Base-by-base conservation (phyloP, 169 alveolate genomes). In the Plasmodium knowlesi region DNA sequence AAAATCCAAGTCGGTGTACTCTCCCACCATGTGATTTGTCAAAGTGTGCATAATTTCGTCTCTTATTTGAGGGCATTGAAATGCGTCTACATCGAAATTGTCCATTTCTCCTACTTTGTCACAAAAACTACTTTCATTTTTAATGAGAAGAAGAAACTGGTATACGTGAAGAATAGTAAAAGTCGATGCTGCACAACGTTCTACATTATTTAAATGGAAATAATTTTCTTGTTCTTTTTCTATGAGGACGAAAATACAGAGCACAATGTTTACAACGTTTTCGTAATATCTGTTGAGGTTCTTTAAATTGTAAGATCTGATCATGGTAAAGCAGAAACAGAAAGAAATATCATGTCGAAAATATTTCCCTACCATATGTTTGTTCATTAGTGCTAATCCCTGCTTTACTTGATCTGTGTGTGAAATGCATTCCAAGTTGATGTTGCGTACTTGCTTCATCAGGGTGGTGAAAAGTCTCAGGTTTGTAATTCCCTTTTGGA, bases 201-300 rank as follows among this genome's bases (percentile, higher is more conserved):
- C 74, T 32, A 67, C 50, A 32, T 88, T 76, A 61, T 88, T 78
- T 54, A 88, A 32, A 61, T 54, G 43, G 34, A 74, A 37, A 78
- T 88, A 88, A 37, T 41, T 88, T 50, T 88, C 71, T n/a, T 79
- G 61, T 50, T 88, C 89, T 57, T 25, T 88, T 39, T 88, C 86
- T 79, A 88, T 61, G 16, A 88, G 28, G 14, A 41, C 22, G 30
- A 37, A 88, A 78, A 88, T 43, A 16, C 90, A 78, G 22, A 88
- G 72, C 39, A 88, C 41, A 19, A 88, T 34, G 34, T 88, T 88
- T 16, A 88, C 72, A 76, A 88, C 39, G 72, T 88, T 88, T 79
- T 32, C 37, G 71, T 88, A 88, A 30, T 61, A 76, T 19, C 81
- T 16, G 82, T 79, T 78, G 10, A 88, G 73, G 50, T 79, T 88